Evolutionary conservation across 768 basidiomycete species (phyloP), one percentile per base, ranked within the genome.

Genomic region (Heimioporus sp.): DNA sequence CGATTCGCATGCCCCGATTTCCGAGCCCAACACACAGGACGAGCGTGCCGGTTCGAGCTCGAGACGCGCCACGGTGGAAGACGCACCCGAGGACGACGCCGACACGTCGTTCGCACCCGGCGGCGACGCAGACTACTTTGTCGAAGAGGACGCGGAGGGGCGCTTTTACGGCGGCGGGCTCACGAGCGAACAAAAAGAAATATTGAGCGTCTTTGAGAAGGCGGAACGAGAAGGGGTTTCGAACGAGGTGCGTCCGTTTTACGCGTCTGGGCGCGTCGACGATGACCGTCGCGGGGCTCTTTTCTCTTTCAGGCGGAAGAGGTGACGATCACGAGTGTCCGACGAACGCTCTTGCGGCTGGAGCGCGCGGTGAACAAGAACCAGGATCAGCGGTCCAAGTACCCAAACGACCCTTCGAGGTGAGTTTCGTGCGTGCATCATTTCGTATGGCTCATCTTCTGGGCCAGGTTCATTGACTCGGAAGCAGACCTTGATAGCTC

Each of bases 331-430:
- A 81, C 85, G 11, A 76, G 79, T 36, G 80, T 97, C 24, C 81
- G 91, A 50, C 80, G 86, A 63, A 74, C 87, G 49, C 74, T 98
- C 24, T 73, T 90, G 37, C 78, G 81, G 36, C 87, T 99, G 61
- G 95, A 98, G 70, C 82, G 92, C 38, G 85, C 91, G 1, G 86
- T 89, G 19, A 86, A 91, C 68, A 98, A 95, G 73, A 99, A 99
- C 68, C 90, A 95, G 63, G 93, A 95, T 66, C 87, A 96, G 65
- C 80, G 97, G 30, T 95, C 93, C n/a, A 97, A 97, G 69, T 91
- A 90, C 67, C 89, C 92, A 0, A 80, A 90, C 53, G 92, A 98
- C 59, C 95, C 95, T 3, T 80, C 92, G 40, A 97, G 89, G 95
- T 95, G 58, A 53, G 78, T 44, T 42, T 15, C 11, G 8, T 10